Conservation (phyloP, 371 early-diverging fungal genomes). For the Cokeromyces recurvatus region DNA sequence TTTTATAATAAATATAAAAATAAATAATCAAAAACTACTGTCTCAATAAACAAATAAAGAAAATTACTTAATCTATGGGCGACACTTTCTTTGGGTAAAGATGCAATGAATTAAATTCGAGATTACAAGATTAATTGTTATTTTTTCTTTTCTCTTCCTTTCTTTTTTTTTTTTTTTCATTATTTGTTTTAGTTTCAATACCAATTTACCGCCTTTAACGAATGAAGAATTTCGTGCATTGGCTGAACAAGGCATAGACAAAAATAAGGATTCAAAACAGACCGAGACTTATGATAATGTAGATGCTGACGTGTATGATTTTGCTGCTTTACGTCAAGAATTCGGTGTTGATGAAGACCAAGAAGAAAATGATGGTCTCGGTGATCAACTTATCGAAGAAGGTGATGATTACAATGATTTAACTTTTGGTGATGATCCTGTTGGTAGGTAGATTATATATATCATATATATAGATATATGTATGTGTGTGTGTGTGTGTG, state of each 20-base stretch:
- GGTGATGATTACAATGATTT: conserved; percentile 80
- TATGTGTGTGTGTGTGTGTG: not conserved
- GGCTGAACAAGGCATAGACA: conserved; percentile 25
- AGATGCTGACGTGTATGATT: conserved; percentile 42
- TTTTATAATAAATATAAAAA: not conserved
- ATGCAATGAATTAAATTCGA: too few relatives aligned
- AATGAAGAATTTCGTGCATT: conserved; percentile 39
- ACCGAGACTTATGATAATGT: conserved; percentile 6
- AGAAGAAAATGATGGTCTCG: conserved; percentile 43
- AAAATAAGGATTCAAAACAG: conserved; percentile 2
- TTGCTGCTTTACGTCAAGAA: conserved; percentile 32
- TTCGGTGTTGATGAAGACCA: conserved; percentile 30
- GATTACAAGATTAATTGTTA: too few relatives aligned
- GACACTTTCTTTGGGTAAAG: conserved; percentile 52
- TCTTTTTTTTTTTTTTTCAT: not conserved
- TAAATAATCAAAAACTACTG: too few relatives aligned
- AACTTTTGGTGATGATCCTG: conserved; percentile 72
- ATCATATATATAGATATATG: too few relatives aligned
- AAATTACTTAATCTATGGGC: conserved; percentile 26
- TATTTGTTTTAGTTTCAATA: conserved; percentile 46
- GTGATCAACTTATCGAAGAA: conserved; percentile 66
- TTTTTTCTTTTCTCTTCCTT: not conserved
- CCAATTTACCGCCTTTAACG: conserved; percentile 54
- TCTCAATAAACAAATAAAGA: too few relatives aligned
- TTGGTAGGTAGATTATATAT: conserved; percentile 36